These are phyloP conservation scores for Liriodendron chinense DNA, from an alignment of 164 flowering plant species.

Conservation along the genomic window DNA sequence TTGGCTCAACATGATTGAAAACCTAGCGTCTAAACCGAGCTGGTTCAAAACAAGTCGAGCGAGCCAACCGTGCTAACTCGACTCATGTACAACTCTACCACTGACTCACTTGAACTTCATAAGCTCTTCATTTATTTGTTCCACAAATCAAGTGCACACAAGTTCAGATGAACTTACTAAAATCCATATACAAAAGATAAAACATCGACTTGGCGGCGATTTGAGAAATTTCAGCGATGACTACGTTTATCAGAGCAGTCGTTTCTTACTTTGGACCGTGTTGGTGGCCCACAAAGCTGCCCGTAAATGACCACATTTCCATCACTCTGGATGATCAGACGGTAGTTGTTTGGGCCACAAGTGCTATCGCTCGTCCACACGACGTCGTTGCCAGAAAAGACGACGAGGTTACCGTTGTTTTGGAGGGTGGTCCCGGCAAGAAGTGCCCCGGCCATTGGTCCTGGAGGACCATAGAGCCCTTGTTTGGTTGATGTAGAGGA, in stretches of 20 bases:
- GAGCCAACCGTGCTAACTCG: too few species aligned
- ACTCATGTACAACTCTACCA: too few species aligned
- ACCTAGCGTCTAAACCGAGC: too few species aligned
- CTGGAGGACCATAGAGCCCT: constrained; percentile 17
- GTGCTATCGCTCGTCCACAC: constrained; percentile 25
- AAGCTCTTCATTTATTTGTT: not conserved
- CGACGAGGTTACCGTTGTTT: constrained; percentile 17
- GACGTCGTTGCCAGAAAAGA: constrained; percentile 10
- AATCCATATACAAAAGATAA: not conserved
- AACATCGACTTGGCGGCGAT: not conserved
- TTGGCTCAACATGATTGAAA: too few species aligned
- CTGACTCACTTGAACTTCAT: too few species aligned
- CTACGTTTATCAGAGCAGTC: not conserved
- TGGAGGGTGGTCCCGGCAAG: constrained; percentile 20
- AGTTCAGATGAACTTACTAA: not conserved
- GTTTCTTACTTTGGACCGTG: constrained; percentile 17
- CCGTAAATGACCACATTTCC: constrained; percentile 32
- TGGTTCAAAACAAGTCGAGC: too few species aligned
- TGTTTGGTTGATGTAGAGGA: constrained; percentile 16
- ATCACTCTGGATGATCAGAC: constrained; percentile 25
- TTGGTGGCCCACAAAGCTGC: constrained; percentile 30
- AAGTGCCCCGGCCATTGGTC: constrained; percentile 17
- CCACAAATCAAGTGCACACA: not conserved
- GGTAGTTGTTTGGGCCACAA: constrained; percentile 22
- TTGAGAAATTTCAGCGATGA: too few species aligned